Base-by-base conservation (phyloP, 441 rosid genomes). In the Erodium moschatum region DNA sequence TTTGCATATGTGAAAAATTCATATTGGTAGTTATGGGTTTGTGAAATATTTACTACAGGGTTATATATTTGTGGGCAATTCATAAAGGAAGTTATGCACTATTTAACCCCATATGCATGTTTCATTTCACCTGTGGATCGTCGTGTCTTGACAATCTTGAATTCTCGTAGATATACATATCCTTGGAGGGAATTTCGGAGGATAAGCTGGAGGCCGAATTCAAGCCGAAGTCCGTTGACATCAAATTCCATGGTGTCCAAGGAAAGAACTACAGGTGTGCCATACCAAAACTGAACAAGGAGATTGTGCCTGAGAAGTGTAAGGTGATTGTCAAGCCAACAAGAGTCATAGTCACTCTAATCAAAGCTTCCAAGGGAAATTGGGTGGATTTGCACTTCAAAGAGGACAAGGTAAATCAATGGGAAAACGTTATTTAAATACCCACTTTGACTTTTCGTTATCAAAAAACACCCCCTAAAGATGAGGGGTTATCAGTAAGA, bases 311-410 rank as follows among this genome's bases (percentile, higher is more conserved):
- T 0, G 96, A 88, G 79, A 88, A 88, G 70, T 85, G 88, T 60
- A 89, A 83, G 79, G 83, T 89, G 65, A 3, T 85, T 8, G 90
- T 91, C 4, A 93, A 93, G 84, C 96, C 93, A 20, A 71, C 80
- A 3, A 87, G 97, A 75, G 85, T 85, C 9, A 67, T 86, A 63
- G 60, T 93, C 61, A 88, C 91, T 0, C 74, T 91, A 81, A 61
- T 84, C 31, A 93, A 91, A 79, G 85, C 88, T 76, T 87, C 88
- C 0, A 86, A 88, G 66, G 97, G 91, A 38, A 91, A 86, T 65
- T 93, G 97, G 98, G 66, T 84, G n/a, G 98, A 93, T 77, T 78
- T 93, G 67, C 95, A 88, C 52, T 84, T 74, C 80, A 93, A 93
- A 71, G 97, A 93, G 21, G 96, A 89, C 71, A 89, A 87, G 97